Evolutionary conservation across 2,329 filamentous ascomycete species (phyloP), one percentile per base, ranked within the genome.

Genomic region (Pyrenophora tritici-repentis): DNA sequence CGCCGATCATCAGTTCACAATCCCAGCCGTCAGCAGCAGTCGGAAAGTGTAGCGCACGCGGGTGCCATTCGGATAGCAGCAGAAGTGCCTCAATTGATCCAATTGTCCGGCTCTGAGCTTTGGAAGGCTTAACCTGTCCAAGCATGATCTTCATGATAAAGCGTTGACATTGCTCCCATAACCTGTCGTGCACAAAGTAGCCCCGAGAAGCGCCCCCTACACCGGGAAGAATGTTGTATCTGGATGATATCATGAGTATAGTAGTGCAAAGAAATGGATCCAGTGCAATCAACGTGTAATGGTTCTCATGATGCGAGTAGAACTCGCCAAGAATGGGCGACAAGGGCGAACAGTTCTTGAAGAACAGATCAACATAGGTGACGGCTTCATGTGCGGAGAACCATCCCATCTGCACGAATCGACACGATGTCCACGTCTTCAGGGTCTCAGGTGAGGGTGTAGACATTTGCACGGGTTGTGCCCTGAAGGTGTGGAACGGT

Each of bases 41-140:
- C 0, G 80, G 80, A 20, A 83, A 79, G 55, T 83, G 79, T 1
- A 83, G 67, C 4, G 80, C 78, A 14, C 80, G 76, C 1, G 81
- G 80, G 55, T 83, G 80, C 81, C 81, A 84, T 61, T 83, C 81
- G 0, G 79, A 80, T n/a, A 83, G 75, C 1, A 83, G 62, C 1
- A 83, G 57, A 0, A 84, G 70, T 0, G 79, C 80, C 55, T 83
- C 79, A 3, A 83, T 81, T 0, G 79, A 79, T 0, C 81, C 81
- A 18, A 81, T 73, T 0, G 78, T 79, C 4, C 80, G 71, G n/a
- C 66, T 72, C 46, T 79, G 80, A 2, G 79, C 77, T 42, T 78
- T 80, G 3, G 77, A 79, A 1, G 74, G 70, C 49, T 80, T 81
- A 43, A 83, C 80, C 48, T 83, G 79, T 0, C 81, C 81, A 18